Conservation (phyloP, 352 stramenopile species). For the Phytopythium mirpurense region DNA sequence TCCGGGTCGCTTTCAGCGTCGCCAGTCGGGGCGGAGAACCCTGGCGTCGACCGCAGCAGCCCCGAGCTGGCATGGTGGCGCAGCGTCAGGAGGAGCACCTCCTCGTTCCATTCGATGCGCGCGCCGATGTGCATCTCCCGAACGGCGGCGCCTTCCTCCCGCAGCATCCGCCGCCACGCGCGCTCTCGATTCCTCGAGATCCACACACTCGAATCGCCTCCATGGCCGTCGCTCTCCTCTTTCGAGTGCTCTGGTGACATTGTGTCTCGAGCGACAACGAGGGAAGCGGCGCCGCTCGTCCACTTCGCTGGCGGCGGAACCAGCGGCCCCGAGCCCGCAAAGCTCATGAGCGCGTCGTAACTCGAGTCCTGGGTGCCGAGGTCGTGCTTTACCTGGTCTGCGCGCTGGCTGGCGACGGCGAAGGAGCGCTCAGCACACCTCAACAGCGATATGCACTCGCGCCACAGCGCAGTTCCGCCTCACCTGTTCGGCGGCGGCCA, state of each 20-base stretch:
- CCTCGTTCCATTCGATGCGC: slow-evolving; percentile 19
- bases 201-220: neutral
- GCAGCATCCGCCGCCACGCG: slow-evolving; percentile 32
- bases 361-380: neutral
- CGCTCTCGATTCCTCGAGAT: slow-evolving; percentile 7
- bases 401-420: neutral
- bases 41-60: slow-evolving; percentile 47
- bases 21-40: slow-evolving; percentile 39
- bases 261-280: neutral
- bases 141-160: slow-evolving; percentile 29
- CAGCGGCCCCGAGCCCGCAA: neutral
- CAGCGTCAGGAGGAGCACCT: slow-evolving; percentile 42
- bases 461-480: neutral
- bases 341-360: slow-evolving; percentile 6
- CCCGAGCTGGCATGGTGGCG: slow-evolving; percentile 43
- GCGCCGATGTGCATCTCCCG: slow-evolving; percentile 57
- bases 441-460: too few species aligned
- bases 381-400: neutral
- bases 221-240: too few species aligned
- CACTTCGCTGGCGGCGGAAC: slow-evolving; percentile 12
- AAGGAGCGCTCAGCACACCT: neutral
- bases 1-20: slow-evolving; percentile 31
- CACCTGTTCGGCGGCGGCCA: slow-evolving; percentile 7
- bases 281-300: neutral
- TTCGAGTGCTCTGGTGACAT: neutral